Evolutionary conservation across 441 rosid species (phyloP).

Genomic region (Francoa sonchifolia): DNA sequence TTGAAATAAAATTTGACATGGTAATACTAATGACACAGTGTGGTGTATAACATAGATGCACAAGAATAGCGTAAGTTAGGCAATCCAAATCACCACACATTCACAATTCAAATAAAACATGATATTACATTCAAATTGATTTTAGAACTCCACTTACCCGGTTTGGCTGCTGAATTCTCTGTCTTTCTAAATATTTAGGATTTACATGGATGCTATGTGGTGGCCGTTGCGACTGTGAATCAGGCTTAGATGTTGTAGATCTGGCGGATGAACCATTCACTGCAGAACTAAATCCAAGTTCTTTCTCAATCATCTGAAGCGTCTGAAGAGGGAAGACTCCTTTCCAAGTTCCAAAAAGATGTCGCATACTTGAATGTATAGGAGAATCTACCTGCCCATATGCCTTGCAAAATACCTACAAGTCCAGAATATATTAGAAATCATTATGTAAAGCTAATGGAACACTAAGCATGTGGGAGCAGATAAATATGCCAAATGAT

Average conservation of each 20-base stretch:
- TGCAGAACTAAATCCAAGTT: slow-evolving; percentile 67
- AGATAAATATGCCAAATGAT: not conserved
- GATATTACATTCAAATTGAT: not conserved
- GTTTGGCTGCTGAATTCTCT: slow-evolving; percentile 79
- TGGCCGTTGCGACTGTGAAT: slow-evolving; percentile 62
- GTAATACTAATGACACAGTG: too few relatives aligned
- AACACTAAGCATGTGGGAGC: slow-evolving; percentile 2
- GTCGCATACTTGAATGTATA: slow-evolving; percentile 73
- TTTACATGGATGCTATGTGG: slow-evolving; percentile 91
- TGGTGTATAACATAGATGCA: too few relatives aligned
- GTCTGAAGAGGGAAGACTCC: slow-evolving; percentile 77
- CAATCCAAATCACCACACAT: too few relatives aligned
- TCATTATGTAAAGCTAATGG: too few relatives aligned
- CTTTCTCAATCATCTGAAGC: slow-evolving; percentile 80
- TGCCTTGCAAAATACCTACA: slow-evolving; percentile 84
- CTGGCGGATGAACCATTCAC: slow-evolving; percentile 58
- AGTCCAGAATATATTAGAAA: not conserved
- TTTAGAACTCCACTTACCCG: slow-evolving; percentile 39
- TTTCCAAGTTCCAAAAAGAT: slow-evolving; percentile 99
- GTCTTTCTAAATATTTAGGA: slow-evolving; percentile 90
- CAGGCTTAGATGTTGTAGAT: slow-evolving; percentile 43
- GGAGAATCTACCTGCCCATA: slow-evolving; percentile 78
- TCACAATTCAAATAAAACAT: slow-evolving; percentile 1
- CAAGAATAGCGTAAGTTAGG: too few relatives aligned
- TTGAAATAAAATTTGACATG: not conserved